phyloP scores from a whole-genome alignment of 192 early-diverging fungal genomes.

The Pilaira anomala region DNA sequence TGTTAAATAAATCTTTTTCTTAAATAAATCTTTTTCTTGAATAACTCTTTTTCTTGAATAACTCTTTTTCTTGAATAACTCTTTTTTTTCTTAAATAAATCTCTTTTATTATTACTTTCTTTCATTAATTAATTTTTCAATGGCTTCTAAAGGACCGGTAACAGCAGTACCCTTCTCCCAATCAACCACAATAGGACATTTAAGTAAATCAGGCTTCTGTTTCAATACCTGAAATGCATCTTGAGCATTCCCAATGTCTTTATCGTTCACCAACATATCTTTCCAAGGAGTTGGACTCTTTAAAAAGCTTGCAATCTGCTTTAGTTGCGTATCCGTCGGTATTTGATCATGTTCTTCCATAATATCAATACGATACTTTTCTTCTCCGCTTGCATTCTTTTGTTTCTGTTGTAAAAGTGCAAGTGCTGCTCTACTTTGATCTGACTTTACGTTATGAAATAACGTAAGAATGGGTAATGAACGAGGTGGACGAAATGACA shows the following conservation, averaged over 20 bases:
- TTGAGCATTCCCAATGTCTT: background rate
- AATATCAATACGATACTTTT: constrained; percentile 25
- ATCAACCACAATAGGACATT: constrained; percentile 36
- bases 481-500: constrained; percentile 31
- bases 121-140: constrained; percentile 19
- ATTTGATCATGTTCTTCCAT: constrained; percentile 18
- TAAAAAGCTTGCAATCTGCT: constrained; percentile 20
- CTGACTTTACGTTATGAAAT: constrained; percentile 30
- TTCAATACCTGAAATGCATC: constrained; percentile 12
- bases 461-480: constrained; percentile 33
- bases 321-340: constrained; percentile 23
- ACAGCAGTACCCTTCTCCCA: constrained; percentile 40
- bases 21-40: background rate
- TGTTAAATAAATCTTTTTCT: background rate
- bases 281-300: constrained; percentile 14
- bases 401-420: constrained; percentile 8
- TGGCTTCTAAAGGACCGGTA: constrained; percentile 4
- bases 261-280: constrained; percentile 22
- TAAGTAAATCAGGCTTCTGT: constrained; percentile 12
- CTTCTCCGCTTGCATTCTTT: constrained; percentile 8
- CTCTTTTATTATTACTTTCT: background rate
- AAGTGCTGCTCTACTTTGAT: constrained; percentile 17
- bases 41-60: too few relatives aligned
- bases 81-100: too few relatives aligned
- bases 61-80: too few relatives aligned